phyloP scores from a whole-genome alignment of 1,139 yeast species.

The Debaryomyces sp. region DNA sequence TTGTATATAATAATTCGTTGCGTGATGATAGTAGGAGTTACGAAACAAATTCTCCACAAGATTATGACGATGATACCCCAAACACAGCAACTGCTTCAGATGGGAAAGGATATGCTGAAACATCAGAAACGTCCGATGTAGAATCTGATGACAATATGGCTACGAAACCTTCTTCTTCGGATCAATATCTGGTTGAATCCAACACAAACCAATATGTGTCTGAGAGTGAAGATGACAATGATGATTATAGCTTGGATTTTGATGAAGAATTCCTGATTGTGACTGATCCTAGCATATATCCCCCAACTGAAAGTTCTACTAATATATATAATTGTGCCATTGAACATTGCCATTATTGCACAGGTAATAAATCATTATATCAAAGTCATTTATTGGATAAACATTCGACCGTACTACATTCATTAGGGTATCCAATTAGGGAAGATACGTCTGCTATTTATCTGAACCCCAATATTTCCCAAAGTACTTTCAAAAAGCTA shows the following conservation, averaged over 20 bases:
- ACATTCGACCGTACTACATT: constrained; percentile 27
- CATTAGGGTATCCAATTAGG: constrained; percentile 39
- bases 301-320: background rate
- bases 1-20: background rate
- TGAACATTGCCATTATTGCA: constrained; percentile 30
- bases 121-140: constrained; percentile 7
- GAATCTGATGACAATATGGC: constrained; percentile 6
- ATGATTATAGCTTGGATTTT: constrained; percentile 12
- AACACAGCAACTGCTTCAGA: background rate
- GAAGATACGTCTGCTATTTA: constrained; percentile 9
- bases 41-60: background rate
- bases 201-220: background rate
- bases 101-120: background rate
- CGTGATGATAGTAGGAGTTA: background rate
- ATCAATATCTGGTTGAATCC: background rate
- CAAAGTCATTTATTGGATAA: constrained; percentile 31
- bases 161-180: background rate
- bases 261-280: constrained; percentile 33
- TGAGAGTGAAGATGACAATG: background rate
- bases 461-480: constrained; percentile 11
- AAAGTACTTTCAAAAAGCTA: constrained; percentile 16
- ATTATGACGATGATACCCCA: background rate
- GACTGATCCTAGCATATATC: constrained; percentile 15
- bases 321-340: constrained; percentile 34
- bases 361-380: constrained; percentile 35